These are phyloP conservation scores for Juncus inflexus DNA, from an alignment of 176 grass and related monocot genomes.

Conservation along the genomic window DNA sequence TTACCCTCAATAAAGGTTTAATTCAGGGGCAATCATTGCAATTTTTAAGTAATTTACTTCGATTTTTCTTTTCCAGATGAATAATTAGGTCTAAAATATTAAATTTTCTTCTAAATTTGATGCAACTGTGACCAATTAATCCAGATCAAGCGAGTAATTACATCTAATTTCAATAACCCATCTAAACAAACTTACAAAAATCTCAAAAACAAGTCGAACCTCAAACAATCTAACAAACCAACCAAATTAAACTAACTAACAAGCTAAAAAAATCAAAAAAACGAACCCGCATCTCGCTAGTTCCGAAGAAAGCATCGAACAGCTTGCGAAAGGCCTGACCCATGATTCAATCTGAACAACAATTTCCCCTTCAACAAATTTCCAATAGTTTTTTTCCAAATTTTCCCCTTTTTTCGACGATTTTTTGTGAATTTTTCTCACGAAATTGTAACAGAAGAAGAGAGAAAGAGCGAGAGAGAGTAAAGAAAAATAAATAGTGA, in stretches of 20 bases:
- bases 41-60: neutral
- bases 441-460: slow-evolving; percentile 2
- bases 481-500: neutral
- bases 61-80: neutral
- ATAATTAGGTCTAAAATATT: no score
- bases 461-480: neutral
- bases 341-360: slow-evolving; percentile 35
- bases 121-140: slow-evolving; percentile 5
- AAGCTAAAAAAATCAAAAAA: neutral
- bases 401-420: neutral
- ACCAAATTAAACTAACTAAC: neutral
- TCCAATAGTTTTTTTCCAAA: slow-evolving; percentile 33
- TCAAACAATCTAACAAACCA: neutral
- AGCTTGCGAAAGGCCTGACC: slow-evolving; percentile 98
- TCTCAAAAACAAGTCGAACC: neutral
- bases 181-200: slow-evolving; percentile 3
- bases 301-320: slow-evolving; percentile 94
- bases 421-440: slow-evolving; percentile 8
- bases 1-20: no score
- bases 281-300: slow-evolving; percentile 88
- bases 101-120: neutral
- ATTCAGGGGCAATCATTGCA: neutral
- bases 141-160: neutral
- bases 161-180: neutral
- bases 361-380: neutral